Base-by-base conservation (phyloP, 2,329 filamentous ascomycete species). In the Fusarium hainanense region DNA sequence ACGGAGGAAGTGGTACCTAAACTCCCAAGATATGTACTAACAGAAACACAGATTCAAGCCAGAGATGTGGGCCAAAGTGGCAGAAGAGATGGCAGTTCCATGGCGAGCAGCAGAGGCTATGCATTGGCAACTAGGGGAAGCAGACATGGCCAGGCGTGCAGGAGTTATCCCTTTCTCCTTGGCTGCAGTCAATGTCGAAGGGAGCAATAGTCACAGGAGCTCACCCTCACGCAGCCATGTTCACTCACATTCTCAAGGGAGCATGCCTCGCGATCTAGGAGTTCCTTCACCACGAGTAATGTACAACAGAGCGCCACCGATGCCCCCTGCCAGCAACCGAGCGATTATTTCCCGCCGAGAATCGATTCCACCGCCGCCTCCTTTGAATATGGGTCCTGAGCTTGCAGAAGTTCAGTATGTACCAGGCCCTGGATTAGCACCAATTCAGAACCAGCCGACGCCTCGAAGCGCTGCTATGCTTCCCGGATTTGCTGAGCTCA, bases 11-110 rank as follows among this genome's bases (percentile, higher is more conserved):
- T 16, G 14, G 18, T 21, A 21, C 20, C 28, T 49, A 9, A 7
- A 30, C 25, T n/a, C 42, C 34, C 20, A 32, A 41, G 21, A 48
- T 10, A 43, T 25, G 32, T 50, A 44, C 72, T 77, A 61, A 77
- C 68, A 60, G 34, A 13, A 44, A 21, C 23, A 7, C 78, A 98
- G 95, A 80, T 97, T 98, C 85, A 98, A 98, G 81, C 89, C 93
- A 69, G 94, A 98, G 77, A 98, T 98, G 93, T 99, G 95, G 95
- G 90, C 93, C 64, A 96, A 95, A 76, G 92, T 98, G 23, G 94
- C 94, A 43, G 93, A 96, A 79, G 95, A 98, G 80, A 95, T 99
- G 90, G 90, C 90, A 30, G 91, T 98, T 60, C 96, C 95, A 37
- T 98, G 95, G 95, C 88, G 96, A 76, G 94, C 96, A 20, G 95